Base-by-base conservation (phyloP, 202 grass and related monocot species). In the Panicum hallii region DNA sequence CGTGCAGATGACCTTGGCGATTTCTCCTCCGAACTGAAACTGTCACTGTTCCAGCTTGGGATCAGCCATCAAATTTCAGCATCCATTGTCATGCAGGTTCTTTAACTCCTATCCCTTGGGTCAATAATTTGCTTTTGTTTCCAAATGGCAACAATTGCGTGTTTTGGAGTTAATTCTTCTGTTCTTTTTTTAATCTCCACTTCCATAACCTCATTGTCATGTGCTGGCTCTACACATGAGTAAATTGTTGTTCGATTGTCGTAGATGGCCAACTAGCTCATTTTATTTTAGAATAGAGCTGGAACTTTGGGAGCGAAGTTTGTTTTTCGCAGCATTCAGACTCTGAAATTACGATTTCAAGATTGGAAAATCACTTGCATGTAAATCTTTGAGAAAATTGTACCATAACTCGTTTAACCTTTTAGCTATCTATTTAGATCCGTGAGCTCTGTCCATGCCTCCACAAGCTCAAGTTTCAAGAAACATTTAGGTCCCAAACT, bases 21-120 rank as follows among this genome's bases (percentile, higher is more conserved):
- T 78, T 92, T 98, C 76, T 87, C 81, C 34, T 85, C 93, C 68
- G 89, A 94, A 67, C 67, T 98, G 81, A 95, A 98, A 78, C 81
- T 98, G 13, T 98, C 95, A 6, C 71, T 98, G 72, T 95, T 98
- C 78, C 93, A 98, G 86, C 91, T 98, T 79, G 96, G 91, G 85
- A 93, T 98, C 75, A 93, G 96, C 79, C 96, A 93, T 66, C 91
- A 92, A 67, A 98, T 98, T 88, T 93, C 93, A 28, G 95, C 95
- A 54, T 95, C 93, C 20, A 92, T 98, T 40, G 81, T 95, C 22
- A 95, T 98, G 83, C 95, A 98, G 93, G 95, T 98, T 85, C 10
- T 30, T 10, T 62, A 1, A 0, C 42, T 53, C 12, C 4, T 49
- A 61, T 54, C 23, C 19, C 73, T 19, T 42, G 41, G 41, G 16